These are phyloP conservation scores for Lachancea kluyveri DNA, from an alignment of 805 yeast genomes.

Conservation along the genomic window DNA sequence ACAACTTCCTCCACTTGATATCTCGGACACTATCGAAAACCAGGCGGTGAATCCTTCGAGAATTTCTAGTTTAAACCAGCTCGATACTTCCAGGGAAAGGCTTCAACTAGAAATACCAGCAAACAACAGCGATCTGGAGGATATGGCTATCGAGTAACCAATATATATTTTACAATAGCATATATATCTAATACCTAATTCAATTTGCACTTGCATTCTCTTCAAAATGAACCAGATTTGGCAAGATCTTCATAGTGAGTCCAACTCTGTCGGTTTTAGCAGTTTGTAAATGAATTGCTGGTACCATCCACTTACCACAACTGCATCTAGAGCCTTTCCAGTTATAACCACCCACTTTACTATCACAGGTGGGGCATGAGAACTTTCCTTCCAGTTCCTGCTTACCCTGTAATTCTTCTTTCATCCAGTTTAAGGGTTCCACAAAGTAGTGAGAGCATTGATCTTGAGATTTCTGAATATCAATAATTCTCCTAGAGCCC, in stretches of 20 bases:
- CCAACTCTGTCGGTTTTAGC: constrained; percentile 71
- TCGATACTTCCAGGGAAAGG: too few relatives aligned
- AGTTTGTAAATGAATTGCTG: constrained; percentile 76
- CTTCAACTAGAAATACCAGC: too few relatives aligned
- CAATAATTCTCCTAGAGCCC: constrained; percentile 53
- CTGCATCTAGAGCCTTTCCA: constrained; percentile 95
- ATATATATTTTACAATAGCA: too few relatives aligned
- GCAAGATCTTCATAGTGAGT: constrained; percentile 13
- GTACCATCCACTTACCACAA: constrained; percentile 94
- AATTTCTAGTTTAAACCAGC: too few relatives aligned
- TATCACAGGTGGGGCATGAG: constrained; percentile 73
- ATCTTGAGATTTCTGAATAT: constrained; percentile 48
- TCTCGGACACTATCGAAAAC: constrained; percentile 12
- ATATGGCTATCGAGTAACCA: too few relatives aligned
- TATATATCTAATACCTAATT: too few relatives aligned
- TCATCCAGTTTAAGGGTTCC: constrained; percentile 94
- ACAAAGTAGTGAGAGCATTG: constrained; percentile 79
- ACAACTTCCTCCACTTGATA: constrained; percentile 11
- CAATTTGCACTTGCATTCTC: not conserved
- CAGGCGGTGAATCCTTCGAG: too few relatives aligned
- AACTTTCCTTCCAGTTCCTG: constrained; percentile 85
- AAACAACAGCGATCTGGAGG: too few relatives aligned
- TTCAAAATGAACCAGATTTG: constrained; percentile 24
- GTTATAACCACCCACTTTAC: constrained; percentile 84
- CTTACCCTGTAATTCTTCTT: constrained; percentile 54